Conservation (phyloP, 2,329 filamentous ascomycete genomes). For the Clonostachys rosea region DNA sequence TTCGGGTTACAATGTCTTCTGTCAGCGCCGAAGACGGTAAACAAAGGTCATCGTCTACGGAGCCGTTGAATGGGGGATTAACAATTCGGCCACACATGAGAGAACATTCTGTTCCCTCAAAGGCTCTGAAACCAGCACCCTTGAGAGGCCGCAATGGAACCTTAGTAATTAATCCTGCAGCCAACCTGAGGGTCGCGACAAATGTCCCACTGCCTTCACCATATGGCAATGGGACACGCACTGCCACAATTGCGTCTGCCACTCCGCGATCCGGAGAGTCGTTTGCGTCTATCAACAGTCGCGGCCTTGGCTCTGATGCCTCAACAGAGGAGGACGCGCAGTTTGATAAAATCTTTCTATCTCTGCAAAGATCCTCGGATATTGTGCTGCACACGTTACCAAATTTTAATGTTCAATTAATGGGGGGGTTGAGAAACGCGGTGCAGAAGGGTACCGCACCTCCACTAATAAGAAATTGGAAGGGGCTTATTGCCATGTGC, state of each 20-base stretch:
- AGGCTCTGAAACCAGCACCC: conserved; percentile 34
- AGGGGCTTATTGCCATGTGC: conserved; percentile 66
- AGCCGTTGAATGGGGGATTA: neutral
- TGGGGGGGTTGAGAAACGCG: conserved; percentile 57
- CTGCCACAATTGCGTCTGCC: conserved; percentile 48
- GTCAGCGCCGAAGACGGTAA: conserved; percentile 16
- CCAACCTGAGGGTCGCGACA: conserved; percentile 48
- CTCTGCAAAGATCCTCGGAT: conserved; percentile 69
- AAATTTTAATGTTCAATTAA: conserved; percentile 62
- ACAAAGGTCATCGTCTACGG: conserved; percentile 1
- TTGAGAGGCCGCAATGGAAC: conserved; percentile 25
- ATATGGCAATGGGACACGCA: conserved; percentile 45
- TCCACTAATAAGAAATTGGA: conserved; percentile 62
- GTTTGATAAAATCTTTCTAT: conserved; percentile 79
- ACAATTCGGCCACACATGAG: conserved; percentile 46
- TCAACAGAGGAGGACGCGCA: conserved; percentile 67
- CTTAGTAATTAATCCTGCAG: conserved; percentile 23
- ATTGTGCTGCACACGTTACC: conserved; percentile 70
- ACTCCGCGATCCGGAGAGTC: conserved; percentile 83
- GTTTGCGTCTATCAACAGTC: conserved; percentile 54
- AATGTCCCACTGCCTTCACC: conserved; percentile 41
- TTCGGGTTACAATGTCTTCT: conserved; percentile 48
- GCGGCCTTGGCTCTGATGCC: conserved; percentile 51
- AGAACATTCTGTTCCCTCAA: conserved; percentile 50
- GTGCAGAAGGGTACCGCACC: conserved; percentile 56